A percentile compares a stretch with the other conserved stretches of the same genome.
Conservation (phyloP, 2,329 filamentous ascomycete genomes). For the Iodosphaeria phyllophila region DNA sequence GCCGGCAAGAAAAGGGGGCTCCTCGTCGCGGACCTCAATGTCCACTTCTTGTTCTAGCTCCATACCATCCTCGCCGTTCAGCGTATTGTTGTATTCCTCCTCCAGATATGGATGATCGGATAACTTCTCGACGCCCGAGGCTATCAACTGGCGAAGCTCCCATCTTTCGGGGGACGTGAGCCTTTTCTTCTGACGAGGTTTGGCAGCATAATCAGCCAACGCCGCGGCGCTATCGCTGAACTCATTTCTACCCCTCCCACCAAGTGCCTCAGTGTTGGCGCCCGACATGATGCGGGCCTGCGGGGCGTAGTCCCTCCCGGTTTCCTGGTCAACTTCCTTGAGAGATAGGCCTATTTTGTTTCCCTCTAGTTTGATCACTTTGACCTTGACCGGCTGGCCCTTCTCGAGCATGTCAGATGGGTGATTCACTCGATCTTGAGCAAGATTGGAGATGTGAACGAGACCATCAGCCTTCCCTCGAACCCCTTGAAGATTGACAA, state of each 20-base stretch:
- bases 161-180: slow-evolving; percentile 94
- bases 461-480: slow-evolving; percentile 79
- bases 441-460: slow-evolving; percentile 82
- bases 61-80: slow-evolving; percentile 71
- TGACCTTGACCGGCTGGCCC: slow-evolving; percentile 78
- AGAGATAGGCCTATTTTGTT: slow-evolving; percentile 75
- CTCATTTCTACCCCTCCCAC: slow-evolving; percentile 40
- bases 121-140: slow-evolving; percentile 81
- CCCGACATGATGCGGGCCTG: slow-evolving; percentile 67
- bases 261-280: slow-evolving; percentile 71
- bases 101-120: slow-evolving; percentile 90
- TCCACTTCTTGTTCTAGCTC: slow-evolving; percentile 94
- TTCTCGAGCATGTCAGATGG: slow-evolving; percentile 71
- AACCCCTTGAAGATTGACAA: slow-evolving; percentile 80
- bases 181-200: slow-evolving; percentile 58
- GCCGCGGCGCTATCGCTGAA: slow-evolving; percentile 35
- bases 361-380: slow-evolving; percentile 74
- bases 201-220: slow-evolving; percentile 39
- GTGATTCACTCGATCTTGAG: slow-evolving; percentile 74
- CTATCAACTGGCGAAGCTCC: slow-evolving; percentile 94
- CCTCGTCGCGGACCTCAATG: slow-evolving; percentile 90
- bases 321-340: slow-evolving; percentile 90
- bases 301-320: slow-evolving; percentile 66
- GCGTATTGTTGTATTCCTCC: slow-evolving; percentile 76
- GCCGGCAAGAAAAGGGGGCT: slow-evolving; percentile 85